Conservation (phyloP, 805 yeast genomes). For the Saccharomycopsis vini region DNA sequence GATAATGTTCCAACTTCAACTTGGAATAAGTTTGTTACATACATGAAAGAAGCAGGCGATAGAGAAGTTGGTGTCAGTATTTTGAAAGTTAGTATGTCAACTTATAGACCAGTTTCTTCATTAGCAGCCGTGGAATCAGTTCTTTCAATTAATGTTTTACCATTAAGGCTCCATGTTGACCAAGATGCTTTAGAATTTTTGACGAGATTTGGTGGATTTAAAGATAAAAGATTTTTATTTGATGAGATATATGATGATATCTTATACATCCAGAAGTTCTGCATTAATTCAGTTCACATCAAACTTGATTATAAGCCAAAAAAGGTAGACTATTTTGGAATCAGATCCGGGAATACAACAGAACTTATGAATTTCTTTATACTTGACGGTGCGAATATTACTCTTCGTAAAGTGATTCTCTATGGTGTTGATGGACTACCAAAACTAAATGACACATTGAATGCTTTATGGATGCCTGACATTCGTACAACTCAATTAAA, state of each 20-base stretch:
- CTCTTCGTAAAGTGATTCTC: slow-evolving; percentile 48
- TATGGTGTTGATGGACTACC: slow-evolving; percentile 76
- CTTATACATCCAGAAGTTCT: slow-evolving; percentile 58
- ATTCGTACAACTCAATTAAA: slow-evolving; percentile 72
- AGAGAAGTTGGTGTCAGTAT: slow-evolving; percentile 62
- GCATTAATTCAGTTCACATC: slow-evolving; percentile 48
- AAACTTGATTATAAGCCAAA: slow-evolving; percentile 89
- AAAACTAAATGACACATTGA: slow-evolving; percentile 44
- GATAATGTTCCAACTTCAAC: slow-evolving; percentile 83
- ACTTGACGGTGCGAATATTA: slow-evolving; percentile 75
- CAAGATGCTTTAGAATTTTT: slow-evolving; percentile 88
- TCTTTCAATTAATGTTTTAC: slow-evolving; percentile 46
- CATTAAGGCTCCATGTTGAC: slow-evolving; percentile 77
- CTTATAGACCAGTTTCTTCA: slow-evolving; percentile 53
- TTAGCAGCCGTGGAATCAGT: slow-evolving; percentile 64
- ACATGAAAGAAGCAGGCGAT: slow-evolving; percentile 60
- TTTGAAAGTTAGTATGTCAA: slow-evolving; percentile 43
- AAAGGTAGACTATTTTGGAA: slow-evolving; percentile 73
- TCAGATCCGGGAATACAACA: slow-evolving; percentile 76
- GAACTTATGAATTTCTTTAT: slow-evolving; percentile 86
- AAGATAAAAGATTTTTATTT: slow-evolving; percentile 56
- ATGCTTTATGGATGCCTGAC: slow-evolving; percentile 81
- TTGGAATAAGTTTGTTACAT: slow-evolving; percentile 78
- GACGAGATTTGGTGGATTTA: slow-evolving; percentile 72
- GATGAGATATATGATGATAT: slow-evolving; percentile 54